Evolutionary conservation across 1,284 basidiomycete species (phyloP), one percentile per base, ranked within the genome.

Genomic region (Boletus calvinii): DNA sequence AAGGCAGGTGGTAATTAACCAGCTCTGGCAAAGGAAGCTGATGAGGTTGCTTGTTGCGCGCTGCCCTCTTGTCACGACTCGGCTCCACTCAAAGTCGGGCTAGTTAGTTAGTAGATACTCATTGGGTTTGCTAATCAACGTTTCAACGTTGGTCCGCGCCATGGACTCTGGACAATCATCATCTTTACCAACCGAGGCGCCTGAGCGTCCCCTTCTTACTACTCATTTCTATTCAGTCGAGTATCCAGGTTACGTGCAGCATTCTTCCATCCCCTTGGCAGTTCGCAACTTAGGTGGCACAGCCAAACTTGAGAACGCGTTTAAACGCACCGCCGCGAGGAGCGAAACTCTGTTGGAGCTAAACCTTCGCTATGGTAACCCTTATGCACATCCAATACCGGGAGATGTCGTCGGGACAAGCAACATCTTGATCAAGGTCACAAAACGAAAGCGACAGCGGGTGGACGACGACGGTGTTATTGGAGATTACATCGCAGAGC

Each of bases 161-260:
- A 66, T 67, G 62, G 44, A 62, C 42, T 17, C 12, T 3, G 35
- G 47, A 15, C 57, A 53, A 42, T 20, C 56, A 4, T 45, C 54
- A 5, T 52, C 58, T 24, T 41, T 45, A 6, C 56, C 65, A 35
- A 47, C 59, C 18, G 58, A 57, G 40, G 79, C 82, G 0, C 75
- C 72, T 9, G 72, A 75, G 52, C 71, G 60, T 13, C 72, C 79
- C 6, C 75, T 94, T 9, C 83, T 87, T 8, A 74, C 80, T 30
- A 74, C 75, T 4, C 74, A 81, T 18, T 88, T 85, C 69, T 90
- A 88, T 62, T 86, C 91, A 3, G 75, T 97, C 58, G 94, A 97
- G 70, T 95, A 93, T 71, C 94, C 93, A 7, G 92, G 92, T 49
- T 92, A 92, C 58, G 85, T 97, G 46, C 73, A 77, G 10, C 66